phyloP scores from a whole-genome alignment of 2,329 filamentous ascomycete genomes.

The Scedosporium aurantiacum region DNA sequence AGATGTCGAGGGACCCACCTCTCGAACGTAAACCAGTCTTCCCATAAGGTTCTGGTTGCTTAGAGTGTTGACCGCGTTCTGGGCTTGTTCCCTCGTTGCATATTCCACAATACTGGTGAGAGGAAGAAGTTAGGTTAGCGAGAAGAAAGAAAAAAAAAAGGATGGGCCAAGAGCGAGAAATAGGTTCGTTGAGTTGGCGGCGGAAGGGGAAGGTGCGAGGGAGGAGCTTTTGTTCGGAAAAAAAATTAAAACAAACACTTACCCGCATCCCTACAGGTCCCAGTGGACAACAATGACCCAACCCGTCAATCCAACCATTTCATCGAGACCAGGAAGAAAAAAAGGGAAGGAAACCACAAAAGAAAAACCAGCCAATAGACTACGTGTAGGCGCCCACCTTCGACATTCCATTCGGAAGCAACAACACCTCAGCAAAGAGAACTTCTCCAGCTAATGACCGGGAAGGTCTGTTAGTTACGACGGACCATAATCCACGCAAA shows the following conservation, averaged over 20 bases:
- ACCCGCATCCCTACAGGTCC: conserved; percentile 99
- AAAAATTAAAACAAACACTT: conserved; percentile 33
- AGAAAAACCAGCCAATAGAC: conserved; percentile 64
- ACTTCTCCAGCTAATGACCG: conserved; percentile 77
- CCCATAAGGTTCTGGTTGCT: conserved; percentile 99
- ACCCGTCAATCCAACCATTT: conserved; percentile 98
- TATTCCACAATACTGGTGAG: conserved; percentile 93
- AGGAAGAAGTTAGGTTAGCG: neutral
- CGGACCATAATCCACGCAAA: neutral
- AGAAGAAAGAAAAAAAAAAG: neutral
- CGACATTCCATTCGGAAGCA: conserved; percentile 99
- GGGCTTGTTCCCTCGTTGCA: conserved; percentile 97
- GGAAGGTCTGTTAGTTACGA: neutral
- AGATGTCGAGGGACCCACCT: conserved; percentile 46
- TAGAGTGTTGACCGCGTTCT: conserved; percentile 91
- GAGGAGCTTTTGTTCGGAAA: neutral
- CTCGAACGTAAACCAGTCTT: conserved; percentile 93
- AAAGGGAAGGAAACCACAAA: conserved; percentile 57
- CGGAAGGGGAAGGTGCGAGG: neutral
- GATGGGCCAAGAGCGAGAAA: neutral
- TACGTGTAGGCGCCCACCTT: conserved; percentile 97
- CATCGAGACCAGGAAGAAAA: conserved; percentile 54
- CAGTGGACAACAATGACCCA: conserved; percentile 70
- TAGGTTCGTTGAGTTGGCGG: neutral
- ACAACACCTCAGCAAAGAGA: conserved; percentile 96